Evolutionary conservation across 768 basidiomycete genomes (phyloP), one percentile per base, ranked within the genome.

Genomic region (Strobilomyces dryophilus): DNA sequence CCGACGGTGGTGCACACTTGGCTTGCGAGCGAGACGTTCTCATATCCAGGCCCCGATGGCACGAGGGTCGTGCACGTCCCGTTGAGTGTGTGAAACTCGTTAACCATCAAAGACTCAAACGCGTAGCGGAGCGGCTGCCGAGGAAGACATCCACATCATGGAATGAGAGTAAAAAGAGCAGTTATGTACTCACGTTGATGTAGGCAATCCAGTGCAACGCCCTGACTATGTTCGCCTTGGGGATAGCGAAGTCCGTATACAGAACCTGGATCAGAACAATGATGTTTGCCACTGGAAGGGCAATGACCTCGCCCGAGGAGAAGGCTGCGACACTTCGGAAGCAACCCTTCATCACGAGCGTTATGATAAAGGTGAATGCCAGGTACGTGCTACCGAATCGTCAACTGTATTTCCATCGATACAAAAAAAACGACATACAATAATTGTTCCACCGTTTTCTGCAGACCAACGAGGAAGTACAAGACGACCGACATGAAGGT

Each of bases 91-190:
- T 79, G 82, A 70, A 93, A 93, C 66, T 95, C 91, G 69, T 93
- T 95, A n/a, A 80, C 75, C 64, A 95, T 75, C 40, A 92, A 65
- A 0, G 79, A 75, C 55, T 91, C 87, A 64, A 94, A 94, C 0
- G 63, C 52, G 31, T 64, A 64, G 80, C 85, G 63, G 83, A 92
- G 5, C 73, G 78, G 92, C 63, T 66, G 27, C 70, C 60, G 20
- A 12, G 32, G 43, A 12, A 32, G 43, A 1, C 0, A 65, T 56
- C 61, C 68, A 73, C 0, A 68, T 66, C 68, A 77, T 72, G 50
- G 40, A 47, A 12, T 4, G 21, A 11, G 31, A 58, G n/a, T 29
- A 11, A 54, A 71, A 71, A 45, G 67, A 71, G 66, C 31, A 73
- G 53, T 62, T 70, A 74, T 34, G 72, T 68, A 37, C 63, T 35